Base-by-base conservation (phyloP, 2,329 filamentous ascomycete species). In the Elsinoe ampelina region DNA sequence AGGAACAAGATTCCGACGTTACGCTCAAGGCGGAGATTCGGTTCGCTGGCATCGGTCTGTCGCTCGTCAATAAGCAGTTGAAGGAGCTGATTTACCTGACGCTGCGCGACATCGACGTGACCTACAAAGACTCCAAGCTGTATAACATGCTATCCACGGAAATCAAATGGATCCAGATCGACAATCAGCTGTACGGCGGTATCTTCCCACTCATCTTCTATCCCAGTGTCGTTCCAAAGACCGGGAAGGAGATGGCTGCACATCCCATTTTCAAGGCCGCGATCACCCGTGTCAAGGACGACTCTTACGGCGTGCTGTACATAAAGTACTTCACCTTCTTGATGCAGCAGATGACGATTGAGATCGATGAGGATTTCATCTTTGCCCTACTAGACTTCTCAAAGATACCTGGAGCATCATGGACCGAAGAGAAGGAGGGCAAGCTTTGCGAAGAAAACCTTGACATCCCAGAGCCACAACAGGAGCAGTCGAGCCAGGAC, bases 111-210 rank as follows among this genome's bases (percentile, higher is more conserved):
- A 87, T 97, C 22, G 85, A 93, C 64, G 74, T 98, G 61, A 90
- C 91, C 60, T 95, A 93, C 71, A 89, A 84, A 57, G 93, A 98
- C 66, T 97, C 93, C n/a, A 81, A 84, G 15, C 76, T 96, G 13
- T 95, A 95, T 67, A 93, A 98, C 71, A 97, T 90, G 0, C 73
- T 96, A 60, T 92, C 89, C 48, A 77, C 93, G 52, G 88, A 89
- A 0, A 86, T 97, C 68, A 97, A 98, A 71, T 98, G 95, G 95
- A 93, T 98, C 26, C 93, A 98, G 71, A 88, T 98, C 64, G 93
- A 98, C 72, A 98, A 98, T 65, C 93, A 98, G 71, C 81, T 98
- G 12, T 98, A 98, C 66, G 95, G 95, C 26, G 93, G 95, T 22
- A 91, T 98, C 63, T 98, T 98, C 78, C 93, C 93, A 0, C 95